Percentiles rank a stretch among this genome's conserved stretches.
phyloP scores from a whole-genome alignment of 139 green algal species.

The Tetradesmus lagerheimii region DNA sequence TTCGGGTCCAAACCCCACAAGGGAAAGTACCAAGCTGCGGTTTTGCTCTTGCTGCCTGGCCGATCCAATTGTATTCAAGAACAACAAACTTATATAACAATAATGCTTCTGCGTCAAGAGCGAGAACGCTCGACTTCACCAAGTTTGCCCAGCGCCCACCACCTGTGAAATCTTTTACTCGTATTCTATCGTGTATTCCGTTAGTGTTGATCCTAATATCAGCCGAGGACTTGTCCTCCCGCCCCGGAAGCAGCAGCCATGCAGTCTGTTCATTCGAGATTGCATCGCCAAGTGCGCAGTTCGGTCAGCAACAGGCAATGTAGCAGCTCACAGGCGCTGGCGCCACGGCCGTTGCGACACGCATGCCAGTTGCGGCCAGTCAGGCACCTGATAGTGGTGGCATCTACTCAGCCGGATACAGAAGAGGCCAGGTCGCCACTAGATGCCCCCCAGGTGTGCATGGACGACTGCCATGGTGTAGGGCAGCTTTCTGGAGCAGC shows the following conservation, averaged over 20 bases:
- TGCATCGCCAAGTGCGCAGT: background rate
- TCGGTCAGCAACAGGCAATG: background rate
- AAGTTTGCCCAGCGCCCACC: too few species aligned
- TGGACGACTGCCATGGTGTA: background rate
- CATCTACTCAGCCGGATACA: slow-evolving; percentile 84
- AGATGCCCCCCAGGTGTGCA: slow-evolving; percentile 82
- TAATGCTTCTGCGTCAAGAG: too few species aligned
- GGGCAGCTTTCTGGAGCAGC: background rate
- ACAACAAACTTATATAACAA: too few species aligned
- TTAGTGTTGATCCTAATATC: too few species aligned
- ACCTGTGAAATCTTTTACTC: background rate
- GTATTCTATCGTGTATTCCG: too few species aligned
- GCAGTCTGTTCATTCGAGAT: background rate
- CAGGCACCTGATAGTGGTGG: background rate
- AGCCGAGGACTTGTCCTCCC: background rate
- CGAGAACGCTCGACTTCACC: too few species aligned
- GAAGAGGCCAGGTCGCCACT: slow-evolving; percentile 88
- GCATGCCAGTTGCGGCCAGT: background rate
- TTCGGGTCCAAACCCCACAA: background rate
- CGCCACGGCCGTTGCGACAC: background rate
- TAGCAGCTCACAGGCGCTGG: background rate
- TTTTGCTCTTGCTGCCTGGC: background rate
- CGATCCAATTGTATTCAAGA: too few species aligned
- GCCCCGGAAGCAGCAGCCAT: background rate
- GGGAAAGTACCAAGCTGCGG: background rate